Percentiles rank a stretch among this genome's conserved stretches.
These are phyloP conservation scores for Colletotrichum graminicola DNA, from an alignment of 2,329 filamentous ascomycete genomes.

Conservation along the genomic window DNA sequence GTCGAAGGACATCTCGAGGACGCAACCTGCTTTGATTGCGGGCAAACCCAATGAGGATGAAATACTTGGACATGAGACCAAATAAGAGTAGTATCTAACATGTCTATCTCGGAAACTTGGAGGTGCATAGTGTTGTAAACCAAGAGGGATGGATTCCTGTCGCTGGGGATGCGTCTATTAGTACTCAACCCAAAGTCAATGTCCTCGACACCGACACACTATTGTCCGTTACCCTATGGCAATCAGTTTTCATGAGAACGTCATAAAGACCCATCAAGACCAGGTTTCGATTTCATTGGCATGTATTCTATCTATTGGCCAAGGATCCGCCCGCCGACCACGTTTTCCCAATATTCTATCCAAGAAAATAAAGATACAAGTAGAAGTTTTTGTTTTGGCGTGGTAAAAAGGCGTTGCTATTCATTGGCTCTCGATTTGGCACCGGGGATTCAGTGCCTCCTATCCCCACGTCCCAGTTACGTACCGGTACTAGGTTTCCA, in stretches of 20 bases:
- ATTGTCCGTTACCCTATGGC: background rate
- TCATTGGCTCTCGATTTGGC: constrained; percentile 1
- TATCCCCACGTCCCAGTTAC: background rate
- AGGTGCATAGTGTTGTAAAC: background rate
- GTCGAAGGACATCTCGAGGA: background rate
- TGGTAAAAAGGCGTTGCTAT: background rate
- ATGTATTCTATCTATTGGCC: background rate
- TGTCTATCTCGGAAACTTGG: background rate
- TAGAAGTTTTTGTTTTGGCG: background rate
- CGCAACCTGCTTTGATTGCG: background rate
- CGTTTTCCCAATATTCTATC: background rate
- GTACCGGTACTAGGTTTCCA: background rate
- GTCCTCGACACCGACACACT: background rate
- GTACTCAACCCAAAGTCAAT: background rate
- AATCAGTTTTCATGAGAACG: background rate
- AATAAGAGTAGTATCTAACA: background rate
- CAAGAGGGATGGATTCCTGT: background rate
- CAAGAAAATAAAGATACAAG: background rate
- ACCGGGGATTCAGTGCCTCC: background rate
- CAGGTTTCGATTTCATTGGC: background rate
- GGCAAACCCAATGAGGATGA: background rate
- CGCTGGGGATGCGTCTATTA: background rate
- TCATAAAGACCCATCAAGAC: background rate
- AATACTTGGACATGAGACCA: background rate
- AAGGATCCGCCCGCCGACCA: no score